Evolutionary conservation across 345 rosid species (phyloP), one percentile per base, ranked within the genome.

Genomic region (Linum tenue): DNA sequence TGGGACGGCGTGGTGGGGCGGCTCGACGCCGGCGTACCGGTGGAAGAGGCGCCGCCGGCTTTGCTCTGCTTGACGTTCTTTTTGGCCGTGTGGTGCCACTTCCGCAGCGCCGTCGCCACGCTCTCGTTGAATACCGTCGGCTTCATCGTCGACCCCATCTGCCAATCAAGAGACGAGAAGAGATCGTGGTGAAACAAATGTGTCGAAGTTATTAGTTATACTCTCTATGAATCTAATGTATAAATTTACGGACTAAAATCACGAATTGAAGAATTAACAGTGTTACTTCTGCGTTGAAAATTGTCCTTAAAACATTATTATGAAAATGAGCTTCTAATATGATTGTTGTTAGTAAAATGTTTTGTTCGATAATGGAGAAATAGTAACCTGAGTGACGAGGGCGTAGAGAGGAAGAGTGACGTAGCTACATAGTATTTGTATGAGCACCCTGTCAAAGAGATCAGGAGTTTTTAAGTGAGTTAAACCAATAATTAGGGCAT

Each of bases 131-230:
- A 78, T 37, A 73, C 68, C 12, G 84, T 73, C 1, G 81, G 79
- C 39, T 71, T 77, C 84, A 77, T 75, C 12, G 70, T 63, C 16
- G 81, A 68, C 17, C 81, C 84, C 75, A 77, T 81, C 81, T 75
- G 64, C 35, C 53, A 57, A 48, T 42, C 1, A 35, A 4, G 16
- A n/a, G 53, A 62, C 53, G 37, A 7, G 65, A 53, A 7, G 65
- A 53, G 42, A 11, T 16, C 55, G 15, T 14, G 50, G 35, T 7
- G 17, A 62, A 22, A 8, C 36, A 38, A 22, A 22, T 22, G 31
- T 22, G 31, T 22, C 31, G 31, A 22, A 22, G 31, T 22, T 22
- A 22, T n/a, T n/a, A n/a, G n/a, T n/a, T n/a, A 22, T 22, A 22
- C 31, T 22, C 31, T 22, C 31, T 22, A 22, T 22, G 31, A 22